Percentiles rank a stretch among this genome's conserved stretches.
Evolutionary conservation across 2,329 filamentous ascomycete genomes (phyloP).

Genomic region (Hymenoscyphus salicellus): DNA sequence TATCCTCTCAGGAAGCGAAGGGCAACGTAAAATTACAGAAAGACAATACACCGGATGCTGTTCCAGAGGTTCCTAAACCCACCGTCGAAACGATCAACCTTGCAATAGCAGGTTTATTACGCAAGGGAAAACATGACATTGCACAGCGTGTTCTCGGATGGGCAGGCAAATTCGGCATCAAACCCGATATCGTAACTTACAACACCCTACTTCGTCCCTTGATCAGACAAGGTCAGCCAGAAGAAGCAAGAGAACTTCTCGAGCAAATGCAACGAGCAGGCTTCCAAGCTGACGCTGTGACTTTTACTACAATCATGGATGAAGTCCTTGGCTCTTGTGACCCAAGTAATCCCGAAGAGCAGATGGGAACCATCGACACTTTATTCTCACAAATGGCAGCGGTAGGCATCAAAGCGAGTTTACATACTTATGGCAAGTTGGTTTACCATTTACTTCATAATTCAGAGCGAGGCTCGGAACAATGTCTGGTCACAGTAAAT

Average conservation of each 20-base stretch:
- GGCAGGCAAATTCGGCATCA: conserved; percentile 43
- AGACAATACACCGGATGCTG: conserved; percentile 32
- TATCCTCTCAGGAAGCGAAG: conserved; percentile 24
- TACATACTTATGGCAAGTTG: conserved; percentile 65
- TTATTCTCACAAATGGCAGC: conserved; percentile 58
- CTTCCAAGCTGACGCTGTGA: conserved; percentile 61
- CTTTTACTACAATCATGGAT: conserved; percentile 71
- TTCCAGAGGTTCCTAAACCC: conserved; percentile 51
- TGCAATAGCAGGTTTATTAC: conserved; percentile 61
- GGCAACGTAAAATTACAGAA: conserved; percentile 22
- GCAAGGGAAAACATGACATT: conserved; percentile 44
- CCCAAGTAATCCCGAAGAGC: conserved; percentile 45
- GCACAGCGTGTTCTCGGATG: conserved; percentile 53
- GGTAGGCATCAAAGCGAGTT: conserved; percentile 57
- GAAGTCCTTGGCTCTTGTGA: conserved; percentile 48
- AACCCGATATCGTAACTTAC: conserved; percentile 51
- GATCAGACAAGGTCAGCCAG: conserved; percentile 47
- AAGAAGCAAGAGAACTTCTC: conserved; percentile 53
- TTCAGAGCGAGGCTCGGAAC: conserved; percentile 33
- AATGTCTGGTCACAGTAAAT: conserved; percentile 48
- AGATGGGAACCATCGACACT: conserved; percentile 48
- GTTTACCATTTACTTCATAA: conserved; percentile 58
- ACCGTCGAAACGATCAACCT: conserved; percentile 66
- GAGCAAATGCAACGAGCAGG: conserved; percentile 55
- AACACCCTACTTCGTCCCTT: conserved; percentile 66